Evolutionary conservation across 1,284 basidiomycete genomes (phyloP).

Genomic region (Ganoderma meredithae): DNA sequence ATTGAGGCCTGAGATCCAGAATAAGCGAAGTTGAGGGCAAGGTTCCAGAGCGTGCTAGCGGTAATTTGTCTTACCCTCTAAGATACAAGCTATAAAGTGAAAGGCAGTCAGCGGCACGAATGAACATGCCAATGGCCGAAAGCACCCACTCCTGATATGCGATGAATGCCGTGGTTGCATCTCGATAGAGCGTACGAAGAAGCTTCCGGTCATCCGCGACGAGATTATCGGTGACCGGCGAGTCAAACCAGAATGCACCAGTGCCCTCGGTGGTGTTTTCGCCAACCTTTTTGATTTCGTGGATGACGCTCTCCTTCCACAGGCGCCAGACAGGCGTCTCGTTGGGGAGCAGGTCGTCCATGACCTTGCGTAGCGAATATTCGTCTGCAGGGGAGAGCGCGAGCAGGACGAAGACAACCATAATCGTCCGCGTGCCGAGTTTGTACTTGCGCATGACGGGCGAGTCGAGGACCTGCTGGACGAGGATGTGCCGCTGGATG

Average conservation of each 20-base stretch:
- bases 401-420: slow-evolving; percentile 27
- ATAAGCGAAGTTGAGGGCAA: background rate
- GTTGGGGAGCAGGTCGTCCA: slow-evolving; percentile 22
- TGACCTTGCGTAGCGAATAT: slow-evolving; percentile 10
- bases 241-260: slow-evolving; percentile 11
- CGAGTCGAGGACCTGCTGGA: slow-evolving; percentile 13
- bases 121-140: background rate
- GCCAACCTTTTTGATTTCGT: slow-evolving; percentile 7
- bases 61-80: slow-evolving; percentile 3
- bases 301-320: slow-evolving; percentile 16
- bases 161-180: slow-evolving; percentile 11
- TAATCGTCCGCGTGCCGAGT: slow-evolving; percentile 21
- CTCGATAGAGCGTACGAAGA: slow-evolving; percentile 10
- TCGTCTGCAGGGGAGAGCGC: slow-evolving; percentile 21
- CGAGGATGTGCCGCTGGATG: slow-evolving; percentile 23
- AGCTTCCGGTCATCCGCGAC: slow-evolving; percentile 7
- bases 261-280: background rate
- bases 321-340: slow-evolving; percentile 21
- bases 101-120: background rate
- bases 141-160: slow-evolving; percentile 11
- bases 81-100: slow-evolving; percentile 1
- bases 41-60: background rate
- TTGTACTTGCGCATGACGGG: slow-evolving; percentile 16
- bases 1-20: background rate
- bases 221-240: slow-evolving; percentile 2